Evolutionary conservation across 2,329 filamentous ascomycete genomes (phyloP).

Genomic region (Fusarium setosum): DNA sequence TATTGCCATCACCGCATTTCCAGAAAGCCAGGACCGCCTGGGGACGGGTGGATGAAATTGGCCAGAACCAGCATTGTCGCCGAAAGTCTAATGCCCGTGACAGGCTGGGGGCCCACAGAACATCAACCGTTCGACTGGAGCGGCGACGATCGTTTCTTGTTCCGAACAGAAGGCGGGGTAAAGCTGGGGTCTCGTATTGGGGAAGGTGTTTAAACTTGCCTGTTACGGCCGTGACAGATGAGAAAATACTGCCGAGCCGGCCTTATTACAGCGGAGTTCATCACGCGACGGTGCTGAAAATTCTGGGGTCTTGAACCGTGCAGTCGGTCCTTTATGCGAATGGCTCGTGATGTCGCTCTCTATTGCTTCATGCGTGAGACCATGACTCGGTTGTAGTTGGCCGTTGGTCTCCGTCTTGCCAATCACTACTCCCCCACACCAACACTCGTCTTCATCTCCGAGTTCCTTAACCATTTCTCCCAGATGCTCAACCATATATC

Average conservation of each 20-base stretch:
- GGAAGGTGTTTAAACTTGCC: background rate
- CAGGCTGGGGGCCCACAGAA: background rate
- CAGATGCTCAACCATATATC: too few relatives aligned
- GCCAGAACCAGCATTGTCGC: background rate
- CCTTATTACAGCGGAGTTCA: too few relatives aligned
- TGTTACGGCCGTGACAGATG: background rate
- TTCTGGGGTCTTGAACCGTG: too few relatives aligned
- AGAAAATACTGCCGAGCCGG: background rate
- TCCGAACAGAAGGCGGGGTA: background rate
- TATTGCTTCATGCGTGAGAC: too few relatives aligned
- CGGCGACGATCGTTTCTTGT: background rate
- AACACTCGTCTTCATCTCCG: too few relatives aligned
- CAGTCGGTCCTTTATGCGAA: too few relatives aligned
- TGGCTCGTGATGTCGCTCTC: too few relatives aligned
- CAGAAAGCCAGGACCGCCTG: background rate
- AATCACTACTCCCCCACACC: too few relatives aligned
- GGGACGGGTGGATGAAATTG: background rate
- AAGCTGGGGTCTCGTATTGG: background rate
- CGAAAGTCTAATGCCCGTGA: background rate
- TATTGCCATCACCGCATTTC: background rate
- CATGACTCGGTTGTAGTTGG: too few relatives aligned
- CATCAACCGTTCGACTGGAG: background rate
- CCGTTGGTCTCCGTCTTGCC: too few relatives aligned
- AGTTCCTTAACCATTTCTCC: too few relatives aligned
- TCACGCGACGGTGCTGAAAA: too few relatives aligned